Conservation (phyloP, 352 stramenopile species). For the Discostella stelligera region DNA sequence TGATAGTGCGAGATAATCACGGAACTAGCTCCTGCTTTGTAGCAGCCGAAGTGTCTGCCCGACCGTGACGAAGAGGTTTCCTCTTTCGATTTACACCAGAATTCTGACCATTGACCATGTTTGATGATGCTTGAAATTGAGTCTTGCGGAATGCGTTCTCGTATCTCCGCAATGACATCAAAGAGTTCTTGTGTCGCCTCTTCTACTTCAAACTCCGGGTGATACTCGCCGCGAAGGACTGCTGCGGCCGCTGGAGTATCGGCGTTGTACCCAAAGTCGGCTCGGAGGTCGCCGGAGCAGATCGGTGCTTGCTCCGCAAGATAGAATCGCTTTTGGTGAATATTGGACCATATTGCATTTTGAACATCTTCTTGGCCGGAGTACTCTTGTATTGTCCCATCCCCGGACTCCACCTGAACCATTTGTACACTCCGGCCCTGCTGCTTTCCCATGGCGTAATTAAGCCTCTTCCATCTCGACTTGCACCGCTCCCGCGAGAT, state of each 20-base stretch:
- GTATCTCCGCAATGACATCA: conserved; percentile 12
- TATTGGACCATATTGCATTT: conserved; percentile 11
- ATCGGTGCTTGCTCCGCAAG: conserved; percentile 30
- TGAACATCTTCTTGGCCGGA: conserved; percentile 1
- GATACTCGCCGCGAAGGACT: conserved; percentile 19
- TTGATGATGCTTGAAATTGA: conserved; percentile 11
- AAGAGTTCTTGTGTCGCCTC: conserved; percentile 3
- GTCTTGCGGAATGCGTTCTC: not conserved
- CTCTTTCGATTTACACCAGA: conserved; percentile 31
- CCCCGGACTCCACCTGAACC: conserved; percentile 8
- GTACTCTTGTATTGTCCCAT: not conserved
- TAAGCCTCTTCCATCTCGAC: conserved; percentile 16
- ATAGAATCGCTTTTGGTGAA: conserved; percentile 17
- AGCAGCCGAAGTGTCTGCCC: conserved; percentile 43
- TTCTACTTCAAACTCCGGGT: not conserved
- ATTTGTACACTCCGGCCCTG: not conserved
- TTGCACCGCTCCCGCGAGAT: conserved; percentile 16
- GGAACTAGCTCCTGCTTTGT: conserved; percentile 32
- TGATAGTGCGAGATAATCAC: conserved; percentile 28
- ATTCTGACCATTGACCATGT: not conserved
- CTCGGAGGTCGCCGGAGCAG: conserved; percentile 13
- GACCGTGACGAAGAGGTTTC: conserved; percentile 47
- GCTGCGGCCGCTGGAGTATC: not conserved
- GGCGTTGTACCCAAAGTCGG: conserved; percentile 21
- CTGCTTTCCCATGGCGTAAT: conserved; percentile 13